Conservation (phyloP, 371 early-diverging fungal species). For the Mucor plumbeus region DNA sequence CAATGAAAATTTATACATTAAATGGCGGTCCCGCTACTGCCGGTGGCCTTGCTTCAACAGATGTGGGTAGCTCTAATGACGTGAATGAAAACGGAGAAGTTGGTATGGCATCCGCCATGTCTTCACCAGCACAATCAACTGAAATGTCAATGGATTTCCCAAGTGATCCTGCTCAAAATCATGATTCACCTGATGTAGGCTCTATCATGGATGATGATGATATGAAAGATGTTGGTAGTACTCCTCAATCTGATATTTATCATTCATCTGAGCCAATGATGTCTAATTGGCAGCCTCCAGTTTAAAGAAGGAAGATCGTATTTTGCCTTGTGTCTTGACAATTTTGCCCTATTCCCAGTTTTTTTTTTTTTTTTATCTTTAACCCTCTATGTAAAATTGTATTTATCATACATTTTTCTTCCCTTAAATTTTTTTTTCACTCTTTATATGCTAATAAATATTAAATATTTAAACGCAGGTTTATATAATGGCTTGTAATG, state of each 20-base stretch:
- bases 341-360: not conserved
- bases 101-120: conserved; percentile 17
- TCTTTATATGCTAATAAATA: too few relatives aligned
- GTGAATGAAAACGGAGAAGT: not conserved
- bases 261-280: not conserved
- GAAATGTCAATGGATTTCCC: conserved; percentile 31
- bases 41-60: not conserved
- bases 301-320: not conserved
- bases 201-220: conserved; percentile 18
- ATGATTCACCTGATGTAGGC: conserved; percentile 14
- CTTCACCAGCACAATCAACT: conserved; percentile 33
- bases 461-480: too few relatives aligned
- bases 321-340: not conserved
- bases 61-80: not conserved
- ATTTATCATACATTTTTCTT: not conserved
- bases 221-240: not conserved
- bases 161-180: conserved; percentile 11
- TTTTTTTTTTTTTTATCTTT: too few relatives aligned
- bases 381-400: not conserved
- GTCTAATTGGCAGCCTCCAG: not conserved
- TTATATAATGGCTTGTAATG: too few relatives aligned
- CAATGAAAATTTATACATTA: conserved; percentile 51
- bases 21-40: conserved; percentile 12
- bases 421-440: not conserved
- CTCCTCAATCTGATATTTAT: conserved; percentile 2